Conservation (phyloP, 2,329 filamentous ascomycete species). For the Aspergillus jensenii region DNA sequence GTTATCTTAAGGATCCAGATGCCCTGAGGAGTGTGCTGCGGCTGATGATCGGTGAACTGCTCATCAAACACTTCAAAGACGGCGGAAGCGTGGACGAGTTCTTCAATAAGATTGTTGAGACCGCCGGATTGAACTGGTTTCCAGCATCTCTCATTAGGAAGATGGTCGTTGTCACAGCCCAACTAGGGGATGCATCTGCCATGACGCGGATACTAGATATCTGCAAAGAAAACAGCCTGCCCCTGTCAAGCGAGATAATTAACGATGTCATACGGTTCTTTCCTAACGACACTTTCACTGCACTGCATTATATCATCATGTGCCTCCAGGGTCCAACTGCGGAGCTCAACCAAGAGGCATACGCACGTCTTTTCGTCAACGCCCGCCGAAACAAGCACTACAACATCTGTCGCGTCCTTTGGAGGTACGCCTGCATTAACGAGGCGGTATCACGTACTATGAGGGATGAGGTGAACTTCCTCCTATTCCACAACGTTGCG, state of each 20-base stretch:
- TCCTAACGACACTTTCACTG: slow-evolving; percentile 23
- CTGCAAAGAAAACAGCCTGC: slow-evolving; percentile 29
- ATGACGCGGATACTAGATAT: slow-evolving; percentile 31
- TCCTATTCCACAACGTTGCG: slow-evolving; percentile 28
- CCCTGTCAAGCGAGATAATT: slow-evolving; percentile 28
- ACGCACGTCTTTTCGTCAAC: slow-evolving; percentile 42
- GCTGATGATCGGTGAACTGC: slow-evolving; percentile 32
- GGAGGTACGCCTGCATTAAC: slow-evolving; percentile 48
- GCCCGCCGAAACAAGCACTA: slow-evolving; percentile 39
- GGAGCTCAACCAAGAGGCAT: slow-evolving; percentile 24
- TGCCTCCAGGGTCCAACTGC: slow-evolving; percentile 19
- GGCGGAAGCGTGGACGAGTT: slow-evolving; percentile 37
- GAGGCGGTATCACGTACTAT: slow-evolving; percentile 34
- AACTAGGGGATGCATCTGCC: slow-evolving; percentile 25
- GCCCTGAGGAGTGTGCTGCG: slow-evolving; percentile 28
- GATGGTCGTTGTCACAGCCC: slow-evolving; percentile 36
- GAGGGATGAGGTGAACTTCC: slow-evolving; percentile 30
- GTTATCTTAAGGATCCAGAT: slow-evolving; percentile 26
- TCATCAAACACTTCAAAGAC: slow-evolving; percentile 33
- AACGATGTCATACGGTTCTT: slow-evolving; percentile 30
- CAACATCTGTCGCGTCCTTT: slow-evolving; percentile 48
- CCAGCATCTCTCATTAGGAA: slow-evolving; percentile 34
- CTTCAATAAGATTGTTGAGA: slow-evolving; percentile 36
- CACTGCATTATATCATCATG: slow-evolving; percentile 24
- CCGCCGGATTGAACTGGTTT: slow-evolving; percentile 40